Evolutionary conservation across 495 filamentous ascomycete genomes (phyloP).

Genomic region (Aspergillus cristatus): DNA sequence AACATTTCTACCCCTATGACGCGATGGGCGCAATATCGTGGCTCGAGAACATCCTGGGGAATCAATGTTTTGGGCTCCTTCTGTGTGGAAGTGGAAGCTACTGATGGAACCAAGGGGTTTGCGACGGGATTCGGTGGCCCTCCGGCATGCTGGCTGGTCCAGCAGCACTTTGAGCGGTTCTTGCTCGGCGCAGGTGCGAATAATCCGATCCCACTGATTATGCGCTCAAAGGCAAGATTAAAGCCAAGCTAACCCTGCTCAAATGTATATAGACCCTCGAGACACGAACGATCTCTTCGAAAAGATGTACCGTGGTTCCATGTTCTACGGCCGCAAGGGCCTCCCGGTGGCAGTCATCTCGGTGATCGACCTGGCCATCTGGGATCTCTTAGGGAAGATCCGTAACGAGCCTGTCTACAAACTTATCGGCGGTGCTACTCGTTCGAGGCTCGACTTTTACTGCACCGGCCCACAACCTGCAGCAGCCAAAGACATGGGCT

Average conservation of each 20-base stretch:
- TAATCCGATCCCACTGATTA: constrained; percentile 1
- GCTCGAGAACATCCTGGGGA: constrained; percentile 84
- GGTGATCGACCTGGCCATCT: constrained; percentile 84
- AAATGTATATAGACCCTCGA: constrained; percentile 53
- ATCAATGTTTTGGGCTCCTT: constrained; percentile 94
- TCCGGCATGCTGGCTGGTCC: constrained; percentile 84
- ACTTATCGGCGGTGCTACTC: constrained; percentile 79
- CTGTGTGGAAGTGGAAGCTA: constrained; percentile 83
- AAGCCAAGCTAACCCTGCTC: not conserved
- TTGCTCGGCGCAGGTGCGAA: constrained; percentile 62
- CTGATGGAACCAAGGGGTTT: constrained; percentile 82
- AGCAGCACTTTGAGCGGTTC: constrained; percentile 87
- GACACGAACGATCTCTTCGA: constrained; percentile 85
- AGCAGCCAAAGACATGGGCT: constrained; percentile 71
- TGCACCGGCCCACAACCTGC: constrained; percentile 82
- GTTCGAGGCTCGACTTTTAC: constrained; percentile 77
- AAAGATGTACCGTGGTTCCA: constrained; percentile 89
- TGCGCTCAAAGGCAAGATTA: too few relatives aligned
- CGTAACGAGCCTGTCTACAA: constrained; percentile 90
- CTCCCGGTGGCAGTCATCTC: constrained; percentile 85
- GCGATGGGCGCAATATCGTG: constrained; percentile 74
- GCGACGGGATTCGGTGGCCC: constrained; percentile 91
- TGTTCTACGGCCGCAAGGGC: constrained; percentile 93
- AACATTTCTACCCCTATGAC: constrained; percentile 90
- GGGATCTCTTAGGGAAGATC: constrained; percentile 86